Evolutionary conservation across 345 rosid species (phyloP).

Genomic region (Camelina hispida): DNA sequence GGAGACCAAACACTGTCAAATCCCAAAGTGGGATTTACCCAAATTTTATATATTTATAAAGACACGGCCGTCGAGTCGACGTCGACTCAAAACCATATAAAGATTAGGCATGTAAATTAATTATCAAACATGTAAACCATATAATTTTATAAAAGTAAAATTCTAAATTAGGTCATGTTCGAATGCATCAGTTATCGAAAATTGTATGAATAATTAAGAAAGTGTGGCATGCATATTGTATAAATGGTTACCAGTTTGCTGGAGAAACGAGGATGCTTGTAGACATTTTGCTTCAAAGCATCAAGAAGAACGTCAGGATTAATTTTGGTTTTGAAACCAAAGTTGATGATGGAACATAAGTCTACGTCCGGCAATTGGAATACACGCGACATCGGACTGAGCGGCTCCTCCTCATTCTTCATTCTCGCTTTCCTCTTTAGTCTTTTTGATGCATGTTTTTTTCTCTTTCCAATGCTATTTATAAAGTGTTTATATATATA

Average conservation of each 20-base stretch:
- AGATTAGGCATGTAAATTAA: too few species aligned
- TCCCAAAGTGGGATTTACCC: background rate
- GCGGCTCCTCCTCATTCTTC: constrained; percentile 45
- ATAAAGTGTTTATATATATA: background rate
- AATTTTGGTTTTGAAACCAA: constrained; percentile 58
- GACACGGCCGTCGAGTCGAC: background rate
- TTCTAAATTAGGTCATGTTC: too few species aligned
- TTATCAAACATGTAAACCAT: too few species aligned
- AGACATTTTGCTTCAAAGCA: constrained; percentile 61
- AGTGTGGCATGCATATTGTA: background rate
- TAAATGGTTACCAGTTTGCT: constrained; percentile 56
- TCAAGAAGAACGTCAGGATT: constrained; percentile 48
- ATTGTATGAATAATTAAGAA: too few species aligned
- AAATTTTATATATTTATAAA: background rate
- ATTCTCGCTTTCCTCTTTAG: background rate
- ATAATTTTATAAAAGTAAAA: too few species aligned
- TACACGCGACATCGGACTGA: constrained; percentile 62
- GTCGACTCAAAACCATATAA: background rate
- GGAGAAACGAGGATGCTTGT: constrained; percentile 85
- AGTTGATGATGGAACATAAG: constrained; percentile 50
- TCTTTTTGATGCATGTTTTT: background rate
- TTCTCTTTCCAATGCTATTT: background rate
- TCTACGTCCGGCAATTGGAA: constrained; percentile 59
- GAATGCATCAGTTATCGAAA: too few species aligned
- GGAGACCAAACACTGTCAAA: background rate